Evolutionary conservation across 305 asterid species (phyloP), one percentile per base, ranked within the genome.

Genomic region (Euphrasia arctica): DNA sequence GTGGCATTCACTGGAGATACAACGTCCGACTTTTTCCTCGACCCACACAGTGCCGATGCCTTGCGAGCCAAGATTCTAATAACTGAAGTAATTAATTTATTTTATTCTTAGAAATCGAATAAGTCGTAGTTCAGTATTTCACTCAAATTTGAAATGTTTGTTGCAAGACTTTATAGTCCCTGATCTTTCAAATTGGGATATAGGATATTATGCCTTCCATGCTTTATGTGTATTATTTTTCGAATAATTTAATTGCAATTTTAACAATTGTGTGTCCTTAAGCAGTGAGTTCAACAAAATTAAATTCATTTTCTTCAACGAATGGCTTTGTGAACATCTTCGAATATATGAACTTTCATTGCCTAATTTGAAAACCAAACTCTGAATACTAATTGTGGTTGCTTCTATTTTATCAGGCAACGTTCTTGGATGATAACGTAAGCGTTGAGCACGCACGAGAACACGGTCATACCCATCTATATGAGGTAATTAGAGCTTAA

Each of bases 1-100:
- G 90, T 90, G 64, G 97, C 99, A 60, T 88, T 93, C 82, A 90
- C 97, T 0, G 99, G 99, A 78, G 99, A 93, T 79, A 90, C 99
- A 65, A 75, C 51, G 49, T 90, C 99, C 0, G 89, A 88, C 49
- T 86, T 90, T 81, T 86, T 77, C 69, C 85, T 84, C 48, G 85
- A 88, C 77, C 96, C 97, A 59, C 82, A 76, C 54, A 93, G 88
- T 69, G 86, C 99, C 64, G 99, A 93, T 79, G 99, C 96, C 34
- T 79, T 93, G 82, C 85, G 99, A 31, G 96, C 99, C 65, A 93
- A 93, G 77, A 70, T 93, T 74, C 97, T 93, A 68, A 88, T 93
- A 71, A 88, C 95, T 63, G 99, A 90, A 77, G 99, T 93, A 83
- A 78, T n/a, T 36, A 9, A 66, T 70, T 59, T 11, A 3, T 45